Base-by-base conservation (phyloP, 768 basidiomycete species). In the Hemileccinum impolitum region DNA sequence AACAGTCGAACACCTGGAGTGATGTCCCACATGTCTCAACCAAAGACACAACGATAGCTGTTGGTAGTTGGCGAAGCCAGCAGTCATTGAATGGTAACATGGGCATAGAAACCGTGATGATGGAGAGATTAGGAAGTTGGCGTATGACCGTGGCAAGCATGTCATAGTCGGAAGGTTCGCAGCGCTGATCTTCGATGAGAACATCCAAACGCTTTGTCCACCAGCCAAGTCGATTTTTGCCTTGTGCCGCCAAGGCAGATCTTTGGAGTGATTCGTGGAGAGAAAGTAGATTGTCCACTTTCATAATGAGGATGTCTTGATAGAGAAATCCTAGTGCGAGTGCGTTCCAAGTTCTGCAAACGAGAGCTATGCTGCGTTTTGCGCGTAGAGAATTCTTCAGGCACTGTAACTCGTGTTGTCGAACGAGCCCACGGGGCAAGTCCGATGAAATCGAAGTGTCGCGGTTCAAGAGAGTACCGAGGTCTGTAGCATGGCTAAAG, bases 161-260 rank as follows among this genome's bases (percentile, higher is more conserved):
- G 17, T n/a, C 50, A 39, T 60, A 66, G 40, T 67, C 51, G 19
- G 52, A 50, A 30, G 54, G 34, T 38, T 64, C 60, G 30, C 63
- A 65, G 18, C 45, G 58, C n/a, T 67, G 57, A 28, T 62, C 57
- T 11, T 53, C 45, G 18, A 67, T 55, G 40, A 62, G 38, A 10
- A 65, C 48, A 42, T 65, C 64, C 25, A 65, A 47, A 28, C 64
- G 51, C 43, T 43, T 65, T 18, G 64, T 56, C 65, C 64, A 64
- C 60, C 60, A 57, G 25, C 62, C 65, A 11, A 52, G 45, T 21
- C 46, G 37, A 35, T 39, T 49, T 35, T 37, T 51, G 39, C 39
- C 30, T 25, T 43, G 43, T 21, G 45, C 13, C 39, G 43, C 47
- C 39, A 44, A 43, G 21, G 47, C 9, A 11, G 41, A 39, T 37